Base-by-base conservation (phyloP, 805 yeast genomes). In the Metschnikowia lunata region DNA sequence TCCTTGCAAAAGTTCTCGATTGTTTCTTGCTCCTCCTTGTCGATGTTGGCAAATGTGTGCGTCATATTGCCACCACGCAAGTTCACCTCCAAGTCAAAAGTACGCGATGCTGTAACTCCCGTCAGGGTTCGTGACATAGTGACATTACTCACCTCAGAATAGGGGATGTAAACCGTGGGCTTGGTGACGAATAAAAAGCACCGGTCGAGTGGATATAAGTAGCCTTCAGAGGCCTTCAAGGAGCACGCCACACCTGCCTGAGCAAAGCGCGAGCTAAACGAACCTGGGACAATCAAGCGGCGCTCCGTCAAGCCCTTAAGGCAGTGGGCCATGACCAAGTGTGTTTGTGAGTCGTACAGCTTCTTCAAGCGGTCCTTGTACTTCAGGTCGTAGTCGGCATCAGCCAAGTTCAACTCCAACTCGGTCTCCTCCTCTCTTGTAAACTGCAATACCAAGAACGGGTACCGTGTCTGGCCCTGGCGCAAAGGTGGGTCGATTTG, bases 381-480 rank as follows among this genome's bases (percentile, higher is more conserved):
- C 53, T 82, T 83, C 40, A 66, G 67, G 50, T 85, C 82, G 61
- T 80, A 89, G 56, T 87, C 97, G 35, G 79, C 87, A 36, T 90
- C 96, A 33, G 82, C 82, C 15, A 93, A 63, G 60, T 93, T 90
- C 56, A 93, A 73, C 59, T 88, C 96, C 32, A 91, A 83, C 63
- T 89, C 97, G 39, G 88, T 78, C 60, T 87, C 96, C 64, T 93
- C 99, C 51, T 89, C 96, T 43, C 82, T 80, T 48, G 84, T 79
- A 60, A 93, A 88, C 68, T 93, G 99, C 63, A 91, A 67, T 11
- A 89, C 91, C 61, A 93, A 71, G 63, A 88, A 93, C 34, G 97
- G 95, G 59, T 93, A 91, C 48, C 96, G 80, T 0, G 99, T 93
- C 69, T 93, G 98, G 44, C 99, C 99, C 69, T 93, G 99, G 63